phyloP scores from a whole-genome alignment of 2,329 filamentous ascomycete species.

The Ophiostoma sp. region DNA sequence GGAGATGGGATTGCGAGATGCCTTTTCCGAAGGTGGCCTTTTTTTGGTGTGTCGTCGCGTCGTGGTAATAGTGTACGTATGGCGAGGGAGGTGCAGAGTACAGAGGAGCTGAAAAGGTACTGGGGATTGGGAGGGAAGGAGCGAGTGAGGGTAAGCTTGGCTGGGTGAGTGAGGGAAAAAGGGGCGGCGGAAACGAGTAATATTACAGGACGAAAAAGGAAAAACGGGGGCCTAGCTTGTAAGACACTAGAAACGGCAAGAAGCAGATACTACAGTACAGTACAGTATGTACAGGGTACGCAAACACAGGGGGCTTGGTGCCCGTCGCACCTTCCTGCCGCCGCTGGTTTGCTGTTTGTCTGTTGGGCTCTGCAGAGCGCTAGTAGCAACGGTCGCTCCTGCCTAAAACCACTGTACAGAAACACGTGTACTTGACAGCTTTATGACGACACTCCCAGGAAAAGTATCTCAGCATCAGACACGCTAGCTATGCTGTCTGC shows the following conservation, averaged over 20 bases:
- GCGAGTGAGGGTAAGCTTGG: conserved; percentile 1
- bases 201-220: conserved; percentile 1
- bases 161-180: conserved; percentile 9
- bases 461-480: background rate
- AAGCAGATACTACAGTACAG: background rate
- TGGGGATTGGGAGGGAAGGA: background rate
- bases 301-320: background rate
- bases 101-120: background rate
- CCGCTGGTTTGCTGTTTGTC: background rate
- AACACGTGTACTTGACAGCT: background rate
- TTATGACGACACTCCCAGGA: background rate
- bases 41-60: background rate
- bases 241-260: conserved; percentile 1
- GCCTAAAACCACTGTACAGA: background rate
- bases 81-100: no score
- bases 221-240: background rate
- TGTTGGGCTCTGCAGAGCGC: background rate
- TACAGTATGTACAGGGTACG: background rate
- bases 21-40: conserved; percentile 6
- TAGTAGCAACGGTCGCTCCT: background rate
- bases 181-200: conserved; percentile 6
- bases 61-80: background rate
- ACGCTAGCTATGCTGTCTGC: background rate
- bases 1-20: background rate
- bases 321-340: conserved; percentile 1